Conservation (phyloP, 345 rosid species). For the Citrus inodora region DNA sequence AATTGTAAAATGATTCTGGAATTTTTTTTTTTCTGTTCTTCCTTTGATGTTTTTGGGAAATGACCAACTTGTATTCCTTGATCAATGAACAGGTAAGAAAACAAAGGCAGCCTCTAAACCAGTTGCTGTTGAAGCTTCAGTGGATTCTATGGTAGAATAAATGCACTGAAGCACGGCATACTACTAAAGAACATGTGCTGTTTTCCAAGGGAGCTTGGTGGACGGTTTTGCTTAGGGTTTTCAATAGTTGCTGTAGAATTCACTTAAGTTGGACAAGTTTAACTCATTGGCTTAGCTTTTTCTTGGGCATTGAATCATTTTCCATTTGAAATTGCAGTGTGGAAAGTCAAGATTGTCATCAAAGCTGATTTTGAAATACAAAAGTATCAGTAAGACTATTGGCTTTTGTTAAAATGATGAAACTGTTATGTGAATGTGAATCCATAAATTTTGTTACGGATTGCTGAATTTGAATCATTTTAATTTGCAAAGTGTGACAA, state of each 20-base stretch:
- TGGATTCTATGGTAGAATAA: conserved; percentile 51
- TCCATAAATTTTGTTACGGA: too few relatives aligned
- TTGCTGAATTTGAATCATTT: too few relatives aligned
- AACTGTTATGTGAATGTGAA: too few relatives aligned
- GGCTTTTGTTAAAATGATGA: not conserved
- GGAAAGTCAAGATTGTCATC: too few relatives aligned
- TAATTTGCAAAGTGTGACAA: too few relatives aligned
- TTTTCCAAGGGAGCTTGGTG: not conserved
- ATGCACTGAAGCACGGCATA: not conserved
- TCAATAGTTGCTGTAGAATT: not conserved
- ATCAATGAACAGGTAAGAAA: conserved; percentile 27
- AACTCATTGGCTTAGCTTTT: not conserved
- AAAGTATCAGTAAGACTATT: too few relatives aligned
- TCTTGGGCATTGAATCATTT: too few relatives aligned
- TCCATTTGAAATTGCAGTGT: not conserved
- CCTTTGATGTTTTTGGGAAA: not conserved
- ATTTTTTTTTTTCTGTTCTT: not conserved
- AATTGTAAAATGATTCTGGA: not conserved
- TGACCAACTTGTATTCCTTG: not conserved
- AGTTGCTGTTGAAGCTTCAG: conserved; percentile 21
- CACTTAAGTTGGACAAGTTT: not conserved
- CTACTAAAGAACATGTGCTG: not conserved
- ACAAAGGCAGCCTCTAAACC: conserved; percentile 23
- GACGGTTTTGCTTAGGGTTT: not conserved
- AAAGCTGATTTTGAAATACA: not conserved